Percentiles rank a stretch among this genome's conserved stretches.
Conservation (phyloP, 805 yeast species). For the Wickerhamomyces tratensis region DNA sequence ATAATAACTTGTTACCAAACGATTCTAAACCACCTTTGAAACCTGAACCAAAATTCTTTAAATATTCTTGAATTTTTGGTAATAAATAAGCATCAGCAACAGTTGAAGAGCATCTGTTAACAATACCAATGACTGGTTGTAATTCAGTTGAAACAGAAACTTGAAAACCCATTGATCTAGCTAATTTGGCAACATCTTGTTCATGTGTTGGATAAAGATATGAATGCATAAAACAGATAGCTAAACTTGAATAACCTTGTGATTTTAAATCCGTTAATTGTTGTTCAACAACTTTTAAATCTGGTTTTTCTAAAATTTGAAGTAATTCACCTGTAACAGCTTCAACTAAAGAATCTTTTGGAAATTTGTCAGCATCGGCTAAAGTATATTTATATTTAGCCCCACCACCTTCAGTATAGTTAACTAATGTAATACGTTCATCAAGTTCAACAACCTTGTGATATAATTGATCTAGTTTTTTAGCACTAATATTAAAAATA, state of each 20-base stretch:
- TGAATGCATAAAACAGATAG: slow-evolving; percentile 19
- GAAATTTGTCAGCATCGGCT: slow-evolving; percentile 25
- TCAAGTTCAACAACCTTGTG: slow-evolving; percentile 31
- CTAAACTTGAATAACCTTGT: slow-evolving; percentile 15
- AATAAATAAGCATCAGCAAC: slow-evolving; percentile 27
- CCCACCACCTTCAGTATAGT: slow-evolving; percentile 36
- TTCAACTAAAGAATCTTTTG: slow-evolving; percentile 10
- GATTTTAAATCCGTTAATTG: slow-evolving; percentile 9
- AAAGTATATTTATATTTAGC: slow-evolving; percentile 23
- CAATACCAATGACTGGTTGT: slow-evolving; percentile 22
- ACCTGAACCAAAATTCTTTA: slow-evolving; percentile 19
- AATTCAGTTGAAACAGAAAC: slow-evolving; percentile 23
- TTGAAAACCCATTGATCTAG: slow-evolving; percentile 34
- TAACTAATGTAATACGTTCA: slow-evolving; percentile 49
- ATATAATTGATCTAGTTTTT: slow-evolving; percentile 31
- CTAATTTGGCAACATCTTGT: slow-evolving; percentile 22
- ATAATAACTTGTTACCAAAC: slow-evolving; percentile 29
- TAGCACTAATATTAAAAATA: slow-evolving; percentile 33
- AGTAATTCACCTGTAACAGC: slow-evolving; percentile 37
- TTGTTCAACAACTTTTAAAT: slow-evolving; percentile 7
- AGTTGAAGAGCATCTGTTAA: slow-evolving; percentile 24
- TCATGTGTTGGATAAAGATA: slow-evolving; percentile 23
- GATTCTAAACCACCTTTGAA: slow-evolving; percentile 13
- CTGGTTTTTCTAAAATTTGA: slow-evolving; percentile 19
- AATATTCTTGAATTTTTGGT: slow-evolving; percentile 23